Base-by-base conservation (phyloP, 768 basidiomycete species). In the Amanita rimosa region DNA sequence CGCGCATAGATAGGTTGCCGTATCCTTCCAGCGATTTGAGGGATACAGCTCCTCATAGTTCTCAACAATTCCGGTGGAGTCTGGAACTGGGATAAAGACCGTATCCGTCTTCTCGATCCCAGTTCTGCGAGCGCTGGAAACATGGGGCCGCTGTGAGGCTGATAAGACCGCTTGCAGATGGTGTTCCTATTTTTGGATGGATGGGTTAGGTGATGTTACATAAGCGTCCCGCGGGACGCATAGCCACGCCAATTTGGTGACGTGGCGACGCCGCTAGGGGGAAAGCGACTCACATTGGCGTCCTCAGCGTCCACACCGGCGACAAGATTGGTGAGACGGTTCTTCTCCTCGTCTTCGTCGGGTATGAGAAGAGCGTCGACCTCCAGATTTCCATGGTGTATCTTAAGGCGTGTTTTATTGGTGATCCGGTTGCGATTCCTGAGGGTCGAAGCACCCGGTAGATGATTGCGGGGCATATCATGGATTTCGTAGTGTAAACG, bases 221-320 rank as follows among this genome's bases (percentile, higher is more conserved):
- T 60, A 75, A 63, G 66, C 54, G 65, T 60, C 58, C 73, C 74
- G 67, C 68, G 74, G 74, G 58, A 63, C 64, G 66, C 72, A 75
- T 68, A 59, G 70, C 72, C 70, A 72, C 68, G 55, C 54, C 62
- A 63, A 62, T 64, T 63, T 56, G 63, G 59, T 64, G 66, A 64
- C 62, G 67, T 69, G 70, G 67, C 65, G 57, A 6, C 44, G 48
- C 31, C 62, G 58, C 56, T 52, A 48, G 55, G 58, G 56, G 59
- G 62, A 62, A 58, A 60, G 57, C 56, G 56, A 76, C 88, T 81
- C 72, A 93, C 90, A 67, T 91, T 90, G 65, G 89, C 88, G 60
- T 93, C 90, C 71, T 92, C 89, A 61, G 85, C 85, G 63, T 93
- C 90, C 59, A 93, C 90, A 57, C 90, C 90, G 37, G 86, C 84